phyloP scores from a whole-genome alignment of 23 red algal species.

The Chondrus crispus region DNA sequence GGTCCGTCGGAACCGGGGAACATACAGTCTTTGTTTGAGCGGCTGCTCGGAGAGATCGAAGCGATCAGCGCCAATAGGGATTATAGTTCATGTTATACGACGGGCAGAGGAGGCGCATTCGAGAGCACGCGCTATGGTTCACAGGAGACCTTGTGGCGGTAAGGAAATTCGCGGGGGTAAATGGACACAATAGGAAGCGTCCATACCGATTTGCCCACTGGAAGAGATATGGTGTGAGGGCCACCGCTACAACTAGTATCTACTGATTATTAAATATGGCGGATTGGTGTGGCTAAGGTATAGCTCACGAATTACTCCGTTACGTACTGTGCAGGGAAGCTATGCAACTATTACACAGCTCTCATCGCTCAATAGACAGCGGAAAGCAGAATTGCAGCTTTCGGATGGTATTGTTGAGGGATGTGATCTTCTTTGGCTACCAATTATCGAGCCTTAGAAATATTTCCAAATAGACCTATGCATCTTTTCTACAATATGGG shows the following conservation, averaged over 20 bases:
- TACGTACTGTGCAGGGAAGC: background rate
- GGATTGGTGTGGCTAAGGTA: background rate
- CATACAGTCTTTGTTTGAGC: background rate
- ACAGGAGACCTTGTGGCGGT: background rate
- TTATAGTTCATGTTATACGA: background rate
- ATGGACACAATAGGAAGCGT: background rate
- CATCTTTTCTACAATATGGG: constrained; percentile 24
- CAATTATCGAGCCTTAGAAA: background rate
- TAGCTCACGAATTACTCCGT: background rate
- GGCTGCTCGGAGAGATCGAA: background rate
- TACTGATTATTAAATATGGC: background rate
- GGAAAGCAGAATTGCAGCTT: background rate
- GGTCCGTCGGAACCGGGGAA: background rate
- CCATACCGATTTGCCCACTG: background rate
- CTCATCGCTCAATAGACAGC: background rate
- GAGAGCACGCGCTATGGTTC: background rate
- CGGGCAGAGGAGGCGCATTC: background rate
- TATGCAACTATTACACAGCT: background rate
- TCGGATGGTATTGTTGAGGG: background rate
- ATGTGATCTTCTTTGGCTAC: background rate
- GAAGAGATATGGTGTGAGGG: background rate
- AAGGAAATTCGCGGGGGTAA: background rate
- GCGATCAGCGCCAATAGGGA: background rate
- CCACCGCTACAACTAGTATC: background rate
- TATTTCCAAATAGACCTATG: background rate